phyloP scores from a whole-genome alignment of 1,284 basidiomycete genomes.

The Cutaneotrichosporon daszewskae region DNA sequence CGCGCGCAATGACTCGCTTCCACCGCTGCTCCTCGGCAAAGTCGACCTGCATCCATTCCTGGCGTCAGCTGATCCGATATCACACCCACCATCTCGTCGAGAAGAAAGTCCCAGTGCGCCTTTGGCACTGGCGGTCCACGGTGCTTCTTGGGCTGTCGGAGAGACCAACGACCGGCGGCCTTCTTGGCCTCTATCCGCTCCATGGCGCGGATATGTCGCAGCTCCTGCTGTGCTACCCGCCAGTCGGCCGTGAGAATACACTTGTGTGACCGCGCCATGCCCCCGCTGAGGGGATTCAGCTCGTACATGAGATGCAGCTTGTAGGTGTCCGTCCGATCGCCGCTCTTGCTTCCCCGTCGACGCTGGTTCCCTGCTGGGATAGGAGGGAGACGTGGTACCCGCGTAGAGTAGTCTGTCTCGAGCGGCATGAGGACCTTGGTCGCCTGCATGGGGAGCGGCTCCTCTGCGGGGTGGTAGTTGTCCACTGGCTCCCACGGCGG shows the following conservation, averaged over 20 bases:
- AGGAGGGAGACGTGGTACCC: slow-evolving; percentile 32
- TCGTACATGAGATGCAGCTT: slow-evolving; percentile 30
- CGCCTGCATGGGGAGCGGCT: slow-evolving; percentile 14
- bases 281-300: slow-evolving; percentile 34
- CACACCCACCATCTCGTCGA: slow-evolving; percentile 85
- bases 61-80: slow-evolving; percentile 5
- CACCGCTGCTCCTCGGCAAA: slow-evolving; percentile 90
- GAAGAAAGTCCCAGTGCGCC: slow-evolving; percentile 89
- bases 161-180: slow-evolving; percentile 76
- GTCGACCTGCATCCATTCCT: slow-evolving; percentile 97
- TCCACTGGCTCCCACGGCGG: slow-evolving; percentile 35
- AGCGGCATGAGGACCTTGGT: slow-evolving; percentile 34
- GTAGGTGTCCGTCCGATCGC: slow-evolving; percentile 29
- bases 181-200: slow-evolving; percentile 83
- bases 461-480: slow-evolving; percentile 31
- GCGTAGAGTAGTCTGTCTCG: slow-evolving; percentile 27
- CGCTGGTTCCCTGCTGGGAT: slow-evolving; percentile 19
- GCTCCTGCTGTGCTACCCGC: slow-evolving; percentile 62
- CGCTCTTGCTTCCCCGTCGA: slow-evolving; percentile 23
- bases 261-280: slow-evolving; percentile 33
- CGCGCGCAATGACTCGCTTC: slow-evolving; percentile 82
- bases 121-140: slow-evolving; percentile 73
- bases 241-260: slow-evolving; percentile 41
- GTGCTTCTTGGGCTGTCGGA: slow-evolving; percentile 92
- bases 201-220: slow-evolving; percentile 70